Conservation (phyloP, 2,329 filamentous ascomycete genomes). For the Macroventuria anomochaeta region DNA sequence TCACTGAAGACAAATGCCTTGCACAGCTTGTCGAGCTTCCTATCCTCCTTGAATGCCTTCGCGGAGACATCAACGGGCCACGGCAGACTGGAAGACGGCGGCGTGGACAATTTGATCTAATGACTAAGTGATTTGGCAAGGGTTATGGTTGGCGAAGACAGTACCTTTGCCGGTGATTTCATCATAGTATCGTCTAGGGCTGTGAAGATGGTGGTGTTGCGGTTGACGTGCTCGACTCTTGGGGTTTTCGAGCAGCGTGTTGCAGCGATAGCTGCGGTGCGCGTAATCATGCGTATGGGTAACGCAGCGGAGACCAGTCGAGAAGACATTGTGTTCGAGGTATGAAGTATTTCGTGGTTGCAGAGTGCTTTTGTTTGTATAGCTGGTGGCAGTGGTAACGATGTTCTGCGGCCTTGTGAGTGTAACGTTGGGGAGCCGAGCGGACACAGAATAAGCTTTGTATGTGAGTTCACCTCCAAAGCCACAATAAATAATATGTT, state of each 20-base stretch:
- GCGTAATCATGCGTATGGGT: not conserved
- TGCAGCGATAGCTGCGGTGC: not conserved
- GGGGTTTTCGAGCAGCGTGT: not conserved
- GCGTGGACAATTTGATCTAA: not conserved
- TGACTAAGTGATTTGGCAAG: slow-evolving; percentile 1
- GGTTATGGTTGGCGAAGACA: not conserved
- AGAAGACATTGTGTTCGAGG: not conserved
- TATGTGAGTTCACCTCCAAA: not conserved
- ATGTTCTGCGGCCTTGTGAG: not conserved
- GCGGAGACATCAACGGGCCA: not conserved
- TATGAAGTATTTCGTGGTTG: not conserved
- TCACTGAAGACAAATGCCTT: not conserved
- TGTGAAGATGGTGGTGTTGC: not conserved
- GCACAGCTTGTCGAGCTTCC: not conserved
- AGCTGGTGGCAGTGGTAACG: not conserved
- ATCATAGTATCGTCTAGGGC: not conserved
- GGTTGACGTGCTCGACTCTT: not conserved
- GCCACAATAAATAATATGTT: not conserved
- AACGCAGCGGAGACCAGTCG: not conserved
- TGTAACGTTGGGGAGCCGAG: slow-evolving; percentile 17
- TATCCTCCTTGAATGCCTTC: not conserved
- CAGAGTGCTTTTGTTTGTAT: not conserved
- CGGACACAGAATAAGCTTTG: not conserved
- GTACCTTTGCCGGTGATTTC: not conserved
- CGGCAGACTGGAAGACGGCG: not conserved